These are phyloP conservation scores for Aegilops longissima DNA, from an alignment of 176 grass and related monocot genomes.

Conservation along the genomic window DNA sequence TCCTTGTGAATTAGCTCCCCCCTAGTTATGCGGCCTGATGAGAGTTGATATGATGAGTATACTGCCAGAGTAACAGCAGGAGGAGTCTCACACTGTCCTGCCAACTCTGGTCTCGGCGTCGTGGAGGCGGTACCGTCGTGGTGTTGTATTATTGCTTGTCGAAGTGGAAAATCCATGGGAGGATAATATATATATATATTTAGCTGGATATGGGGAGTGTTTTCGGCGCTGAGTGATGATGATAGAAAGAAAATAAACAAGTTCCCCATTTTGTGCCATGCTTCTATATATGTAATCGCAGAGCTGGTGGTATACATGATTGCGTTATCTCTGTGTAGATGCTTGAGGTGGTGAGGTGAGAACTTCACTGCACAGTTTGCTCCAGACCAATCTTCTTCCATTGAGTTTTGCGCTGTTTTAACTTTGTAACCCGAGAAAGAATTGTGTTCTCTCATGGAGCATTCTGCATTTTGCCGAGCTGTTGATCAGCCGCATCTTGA, in stretches of 20 bases:
- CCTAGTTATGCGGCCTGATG: slow-evolving; percentile 31
- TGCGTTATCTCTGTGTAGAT: slow-evolving; percentile 28
- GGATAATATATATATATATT: slow-evolving; percentile 33
- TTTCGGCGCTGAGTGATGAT: background rate
- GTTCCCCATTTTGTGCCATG: slow-evolving; percentile 6
- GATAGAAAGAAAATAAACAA: background rate
- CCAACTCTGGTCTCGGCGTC: background rate
- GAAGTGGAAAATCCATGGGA: slow-evolving; percentile 26
- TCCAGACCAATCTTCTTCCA: background rate
- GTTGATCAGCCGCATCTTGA: background rate
- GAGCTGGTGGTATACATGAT: background rate
- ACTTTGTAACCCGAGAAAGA: background rate
- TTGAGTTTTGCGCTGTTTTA: background rate
- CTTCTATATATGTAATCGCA: background rate
- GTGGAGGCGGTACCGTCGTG: background rate
- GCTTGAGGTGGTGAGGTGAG: background rate
- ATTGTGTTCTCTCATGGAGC: background rate
- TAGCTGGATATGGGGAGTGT: background rate
- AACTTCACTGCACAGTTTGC: background rate
- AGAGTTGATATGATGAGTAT: slow-evolving; percentile 37
- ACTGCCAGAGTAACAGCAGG: slow-evolving; percentile 22
- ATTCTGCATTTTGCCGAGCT: too few species aligned
- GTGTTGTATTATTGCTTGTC: slow-evolving; percentile 38
- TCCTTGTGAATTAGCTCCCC: slow-evolving; percentile 56
- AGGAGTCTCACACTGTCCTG: background rate